A percentile compares a stretch with the other conserved stretches of the same genome.
Conservation (phyloP, 129 eudicot species). For the Glebionis coronaria region DNA sequence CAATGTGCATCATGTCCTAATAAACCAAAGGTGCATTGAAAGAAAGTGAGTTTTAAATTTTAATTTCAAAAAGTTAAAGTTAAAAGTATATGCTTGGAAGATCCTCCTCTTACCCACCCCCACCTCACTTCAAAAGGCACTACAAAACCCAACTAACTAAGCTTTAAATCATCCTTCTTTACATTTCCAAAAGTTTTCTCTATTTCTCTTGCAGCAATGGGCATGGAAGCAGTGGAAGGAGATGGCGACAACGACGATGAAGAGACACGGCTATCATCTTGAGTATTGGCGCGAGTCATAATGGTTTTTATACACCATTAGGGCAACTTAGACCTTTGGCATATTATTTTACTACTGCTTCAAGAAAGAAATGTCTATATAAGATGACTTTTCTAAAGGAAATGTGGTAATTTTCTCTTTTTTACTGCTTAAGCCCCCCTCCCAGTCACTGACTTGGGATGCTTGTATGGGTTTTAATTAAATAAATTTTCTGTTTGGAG, state of each 20-base stretch:
- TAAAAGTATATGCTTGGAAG: conserved; percentile 43
- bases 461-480: conserved; percentile 17
- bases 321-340: conserved; percentile 58
- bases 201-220: conserved; percentile 20
- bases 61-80: conserved; percentile 33
- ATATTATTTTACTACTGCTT: conserved; percentile 20
- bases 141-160: conserved; percentile 19
- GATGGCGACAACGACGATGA: conserved; percentile 20
- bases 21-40: conserved; percentile 3
- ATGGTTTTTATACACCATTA: conserved; percentile 37
- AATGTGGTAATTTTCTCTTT: conserved; percentile 24
- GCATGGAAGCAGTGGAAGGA: conserved; percentile 15
- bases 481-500: conserved; percentile 20
- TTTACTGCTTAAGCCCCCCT: conserved; percentile 5
- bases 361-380: conserved; percentile 11
- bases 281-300: conserved; percentile 20
- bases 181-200: conserved; percentile 12
- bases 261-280: conserved; percentile 19
- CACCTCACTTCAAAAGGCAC: conserved; percentile 32
- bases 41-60: neutral
- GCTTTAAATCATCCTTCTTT: conserved; percentile 19
- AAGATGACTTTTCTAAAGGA: conserved; percentile 12
- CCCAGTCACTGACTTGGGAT: conserved; percentile 7
- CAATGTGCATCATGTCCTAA: conserved; percentile 33
- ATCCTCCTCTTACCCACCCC: conserved; percentile 36